phyloP scores from a whole-genome alignment of 2,329 filamentous ascomycete species.

The Tolypocladium album region DNA sequence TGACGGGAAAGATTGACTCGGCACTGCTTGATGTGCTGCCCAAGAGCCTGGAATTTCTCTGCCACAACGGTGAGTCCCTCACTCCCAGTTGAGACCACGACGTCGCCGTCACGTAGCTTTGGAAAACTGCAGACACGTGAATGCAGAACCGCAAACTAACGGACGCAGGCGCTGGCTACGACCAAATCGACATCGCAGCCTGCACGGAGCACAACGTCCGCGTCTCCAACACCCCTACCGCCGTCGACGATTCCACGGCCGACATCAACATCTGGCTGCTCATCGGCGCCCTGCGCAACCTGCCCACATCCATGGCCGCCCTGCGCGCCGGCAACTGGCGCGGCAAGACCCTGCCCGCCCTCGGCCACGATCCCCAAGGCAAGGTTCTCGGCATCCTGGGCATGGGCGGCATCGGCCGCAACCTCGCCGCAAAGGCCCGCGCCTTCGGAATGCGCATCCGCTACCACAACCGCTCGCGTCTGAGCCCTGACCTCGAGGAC shows the following conservation, averaged over 20 bases:
- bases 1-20: constrained; percentile 61
- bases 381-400: constrained; percentile 73
- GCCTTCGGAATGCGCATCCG: constrained; percentile 67
- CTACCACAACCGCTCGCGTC: constrained; percentile 60
- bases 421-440: constrained; percentile 62
- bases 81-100: not conserved
- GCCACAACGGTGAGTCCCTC: constrained; percentile 44
- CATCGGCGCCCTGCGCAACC: constrained; percentile 66
- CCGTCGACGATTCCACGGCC: constrained; percentile 74
- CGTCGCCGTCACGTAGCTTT: not conserved
- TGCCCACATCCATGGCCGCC: constrained; percentile 54
- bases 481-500: constrained; percentile 44
- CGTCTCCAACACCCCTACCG: constrained; percentile 73
- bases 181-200: constrained; percentile 65
- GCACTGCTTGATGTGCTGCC: constrained; percentile 54
- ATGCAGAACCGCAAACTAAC: not conserved
- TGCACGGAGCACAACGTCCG: constrained; percentile 56
- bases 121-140: not conserved
- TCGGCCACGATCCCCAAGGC: constrained; percentile 68
- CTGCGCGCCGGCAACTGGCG: constrained; percentile 60
- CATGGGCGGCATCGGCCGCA: constrained; percentile 77
- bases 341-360: constrained; percentile 42
- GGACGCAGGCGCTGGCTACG: constrained; percentile 66
- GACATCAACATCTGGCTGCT: constrained; percentile 74
- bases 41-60: constrained; percentile 43